Conservation (phyloP, 768 basidiomycete species). For the Peribolospora kevripleyi region DNA sequence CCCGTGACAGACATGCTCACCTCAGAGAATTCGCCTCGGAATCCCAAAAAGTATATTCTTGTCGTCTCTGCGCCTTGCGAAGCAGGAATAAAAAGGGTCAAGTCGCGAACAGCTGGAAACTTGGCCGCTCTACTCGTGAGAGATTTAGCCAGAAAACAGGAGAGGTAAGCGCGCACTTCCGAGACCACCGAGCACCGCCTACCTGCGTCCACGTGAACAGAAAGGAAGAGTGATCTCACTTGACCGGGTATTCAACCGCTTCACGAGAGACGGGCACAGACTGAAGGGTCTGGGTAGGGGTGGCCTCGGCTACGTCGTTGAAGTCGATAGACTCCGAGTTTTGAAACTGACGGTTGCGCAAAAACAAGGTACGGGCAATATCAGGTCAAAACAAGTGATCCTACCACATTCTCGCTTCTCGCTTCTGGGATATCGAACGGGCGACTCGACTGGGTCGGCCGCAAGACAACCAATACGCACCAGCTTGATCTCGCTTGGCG, state of each 20-base stretch:
- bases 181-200: not conserved
- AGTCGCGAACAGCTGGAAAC: slow-evolving; percentile 17
- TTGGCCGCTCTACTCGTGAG: slow-evolving; percentile 17
- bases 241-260: slow-evolving; percentile 21
- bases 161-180: not conserved
- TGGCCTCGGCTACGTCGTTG: slow-evolving; percentile 7
- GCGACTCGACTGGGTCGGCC: not conserved
- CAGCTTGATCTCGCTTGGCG: slow-evolving; percentile 17
- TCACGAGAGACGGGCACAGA: slow-evolving; percentile 14
- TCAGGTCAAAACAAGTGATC: no score
- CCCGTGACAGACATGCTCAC: no score
- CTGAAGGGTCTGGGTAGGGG: slow-evolving; percentile 11
- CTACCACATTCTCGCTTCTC: no score
- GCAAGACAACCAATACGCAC: slow-evolving; percentile 10
- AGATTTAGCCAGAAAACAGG: not conserved
- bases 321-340: slow-evolving; percentile 15
- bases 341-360: no score
- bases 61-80: slow-evolving; percentile 22
- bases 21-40: slow-evolving; percentile 18
- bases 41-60: slow-evolving; percentile 20
- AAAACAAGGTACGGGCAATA: no score
- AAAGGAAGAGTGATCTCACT: slow-evolving; percentile 9
- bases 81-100: slow-evolving; percentile 21
- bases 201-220: not conserved
- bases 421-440: no score